Evolutionary conservation across 2,329 filamentous ascomycete species (phyloP).

Genomic region (Nothophaeocryptopus gaeumannii): DNA sequence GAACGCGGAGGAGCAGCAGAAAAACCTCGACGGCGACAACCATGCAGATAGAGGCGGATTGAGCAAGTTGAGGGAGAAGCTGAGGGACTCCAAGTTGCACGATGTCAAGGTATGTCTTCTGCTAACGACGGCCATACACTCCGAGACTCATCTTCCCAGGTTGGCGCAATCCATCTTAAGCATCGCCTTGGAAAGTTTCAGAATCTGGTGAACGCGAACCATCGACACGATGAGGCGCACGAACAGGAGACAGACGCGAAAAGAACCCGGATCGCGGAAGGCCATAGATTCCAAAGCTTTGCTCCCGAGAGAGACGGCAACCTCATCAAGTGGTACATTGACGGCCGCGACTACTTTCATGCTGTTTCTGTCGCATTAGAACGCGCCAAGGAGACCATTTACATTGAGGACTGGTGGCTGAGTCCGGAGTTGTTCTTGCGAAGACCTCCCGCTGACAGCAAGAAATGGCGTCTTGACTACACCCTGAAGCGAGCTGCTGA

Average conservation of each 20-base stretch:
- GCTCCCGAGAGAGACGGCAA: slow-evolving; percentile 85
- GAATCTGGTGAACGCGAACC: slow-evolving; percentile 76
- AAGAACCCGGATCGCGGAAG: slow-evolving; percentile 66
- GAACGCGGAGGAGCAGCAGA: slow-evolving; percentile 20
- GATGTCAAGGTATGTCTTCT: slow-evolving; percentile 19
- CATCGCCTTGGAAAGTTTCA: slow-evolving; percentile 62
- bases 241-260: slow-evolving; percentile 82
- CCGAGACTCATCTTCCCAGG: slow-evolving; percentile 31
- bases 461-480: slow-evolving; percentile 83
- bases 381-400: slow-evolving; percentile 85
- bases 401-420: slow-evolving; percentile 96
- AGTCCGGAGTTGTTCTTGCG: slow-evolving; percentile 84
- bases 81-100: slow-evolving; percentile 25
- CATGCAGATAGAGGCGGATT: slow-evolving; percentile 13
- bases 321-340: slow-evolving; percentile 89
- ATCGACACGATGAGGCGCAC: slow-evolving; percentile 91
- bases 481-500: slow-evolving; percentile 85
- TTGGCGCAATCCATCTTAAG: slow-evolving; percentile 58
- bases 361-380: slow-evolving; percentile 89
- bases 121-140: background rate
- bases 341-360: slow-evolving; percentile 92
- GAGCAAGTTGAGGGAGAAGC: slow-evolving; percentile 16
- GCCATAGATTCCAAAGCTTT: slow-evolving; percentile 83
- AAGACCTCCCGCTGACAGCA: slow-evolving; percentile 75
- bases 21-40: slow-evolving; percentile 12